Evolutionary conservation across 345 rosid genomes (phyloP), one percentile per base, ranked within the genome.

Genomic region (Nasturtium officinale): DNA sequence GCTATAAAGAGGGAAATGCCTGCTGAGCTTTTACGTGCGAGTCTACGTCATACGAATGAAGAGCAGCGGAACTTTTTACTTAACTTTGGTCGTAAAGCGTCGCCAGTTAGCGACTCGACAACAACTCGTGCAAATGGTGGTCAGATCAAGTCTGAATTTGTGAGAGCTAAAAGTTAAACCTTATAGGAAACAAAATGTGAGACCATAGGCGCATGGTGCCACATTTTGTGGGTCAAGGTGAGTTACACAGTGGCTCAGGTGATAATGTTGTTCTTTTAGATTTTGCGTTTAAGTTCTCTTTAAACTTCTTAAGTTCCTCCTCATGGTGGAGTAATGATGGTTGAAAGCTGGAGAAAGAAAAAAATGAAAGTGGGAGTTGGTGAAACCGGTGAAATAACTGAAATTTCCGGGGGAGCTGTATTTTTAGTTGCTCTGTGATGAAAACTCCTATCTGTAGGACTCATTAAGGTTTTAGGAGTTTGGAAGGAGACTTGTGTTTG

Each of bases 1-100:
- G 96, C 96, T 55, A 89, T 90, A 71, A 89, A 86, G 81, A 82
- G 81, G 35, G 99, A 96, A 80, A 90, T 96, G 97, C 99, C 99
- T 38, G 89, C 89, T 67, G 99, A 96, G 75, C 96, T 96, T 51
- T 74, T 96, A 67, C 94, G 96, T 18, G 96, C 97, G 10, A 89
- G 98, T 72, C 92, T 96, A 32, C 94, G 91, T 61, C 99, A 92
- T 81, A 90, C 99, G 0, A 91, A 83, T 50, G 96, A 90, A 53
- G 72, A 71, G 68, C 98, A 96, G 82, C 70, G 87, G 78, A 90
- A 86, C 67, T 87, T 83, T 28, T 82, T 96, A 74, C 80, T 87
- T 7, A 85, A 80, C 72, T 88, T 91, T 68, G 90, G 94, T 56
- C 95, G 84, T 65, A 90, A 82, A 45, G 83, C 88, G 0, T 78